phyloP scores from a whole-genome alignment of 345 rosid species.

The Eucalyptus pauciflora region DNA sequence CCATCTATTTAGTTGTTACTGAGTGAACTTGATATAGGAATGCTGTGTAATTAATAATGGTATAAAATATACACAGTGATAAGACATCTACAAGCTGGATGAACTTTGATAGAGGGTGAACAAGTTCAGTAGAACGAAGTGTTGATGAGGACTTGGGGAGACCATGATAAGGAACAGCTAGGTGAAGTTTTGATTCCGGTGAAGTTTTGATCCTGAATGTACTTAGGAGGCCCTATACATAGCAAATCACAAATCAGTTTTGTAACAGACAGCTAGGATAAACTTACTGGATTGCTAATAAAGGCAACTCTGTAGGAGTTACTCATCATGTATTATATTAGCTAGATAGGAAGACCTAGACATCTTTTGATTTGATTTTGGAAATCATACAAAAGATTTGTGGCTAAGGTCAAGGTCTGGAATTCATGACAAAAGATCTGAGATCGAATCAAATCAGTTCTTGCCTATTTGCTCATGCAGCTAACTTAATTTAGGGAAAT shows the following conservation, averaged over 20 bases:
- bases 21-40: background rate
- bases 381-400: background rate
- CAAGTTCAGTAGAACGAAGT: background rate
- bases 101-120: background rate
- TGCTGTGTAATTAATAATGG: background rate
- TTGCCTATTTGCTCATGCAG: background rate
- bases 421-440: background rate
- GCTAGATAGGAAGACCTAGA: background rate
- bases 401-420: background rate
- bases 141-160: background rate
- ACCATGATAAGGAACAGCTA: background rate
- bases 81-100: background rate
- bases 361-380: background rate
- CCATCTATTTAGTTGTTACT: background rate
- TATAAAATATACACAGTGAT: background rate
- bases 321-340: background rate
- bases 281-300: background rate
- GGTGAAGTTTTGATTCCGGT: background rate
- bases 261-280: background rate
- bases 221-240: background rate
- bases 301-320: background rate
- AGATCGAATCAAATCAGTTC: background rate
- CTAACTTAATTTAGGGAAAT: background rate
- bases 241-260: background rate
- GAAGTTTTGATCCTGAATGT: background rate